Conservation (phyloP, 1,139 yeast species). For the Nematodospora anomalae region DNA sequence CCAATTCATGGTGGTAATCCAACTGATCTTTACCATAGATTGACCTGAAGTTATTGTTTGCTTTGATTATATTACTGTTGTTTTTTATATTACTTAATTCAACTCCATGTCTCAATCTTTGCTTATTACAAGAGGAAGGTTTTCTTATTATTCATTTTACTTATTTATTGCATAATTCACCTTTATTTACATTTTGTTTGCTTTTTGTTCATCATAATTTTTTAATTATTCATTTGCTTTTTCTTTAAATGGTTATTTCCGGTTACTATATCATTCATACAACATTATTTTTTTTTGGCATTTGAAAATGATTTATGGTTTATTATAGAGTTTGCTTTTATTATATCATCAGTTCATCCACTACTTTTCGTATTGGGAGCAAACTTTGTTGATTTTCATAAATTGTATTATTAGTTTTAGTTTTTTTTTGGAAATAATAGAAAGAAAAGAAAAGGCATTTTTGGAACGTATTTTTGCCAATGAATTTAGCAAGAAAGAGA, state of each 20-base stretch:
- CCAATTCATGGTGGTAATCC: slow-evolving; percentile 44
- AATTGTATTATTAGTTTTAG: slow-evolving; percentile 7
- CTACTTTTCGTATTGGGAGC: not conserved
- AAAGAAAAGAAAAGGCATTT: slow-evolving; percentile 1
- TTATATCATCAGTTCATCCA: not conserved
- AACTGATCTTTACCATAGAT: not conserved
- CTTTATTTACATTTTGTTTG: slow-evolving; percentile 1
- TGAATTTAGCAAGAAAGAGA: not conserved
- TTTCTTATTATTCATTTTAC: not conserved
- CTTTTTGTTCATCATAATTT: slow-evolving; percentile 5
- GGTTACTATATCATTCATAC: not conserved
- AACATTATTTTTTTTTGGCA: not conserved
- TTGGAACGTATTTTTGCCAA: not conserved
- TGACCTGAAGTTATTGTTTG: slow-evolving; percentile 5
- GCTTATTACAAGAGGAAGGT: not conserved
- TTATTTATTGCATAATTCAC: slow-evolving; percentile 4
- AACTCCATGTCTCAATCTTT: slow-evolving; percentile 13
- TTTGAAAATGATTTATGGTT: slow-evolving; percentile 5
- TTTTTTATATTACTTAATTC: slow-evolving; percentile 12
- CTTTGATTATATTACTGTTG: slow-evolving; percentile 8
- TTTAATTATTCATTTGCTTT: slow-evolving; percentile 4
- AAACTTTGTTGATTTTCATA: slow-evolving; percentile 1
- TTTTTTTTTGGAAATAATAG: slow-evolving; percentile 3
- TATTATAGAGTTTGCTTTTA: slow-evolving; percentile 11
- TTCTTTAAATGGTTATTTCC: slow-evolving; percentile 6